Evolutionary conservation across 1,284 basidiomycete genomes (phyloP).

Genomic region (Trichosporon sp.): DNA sequence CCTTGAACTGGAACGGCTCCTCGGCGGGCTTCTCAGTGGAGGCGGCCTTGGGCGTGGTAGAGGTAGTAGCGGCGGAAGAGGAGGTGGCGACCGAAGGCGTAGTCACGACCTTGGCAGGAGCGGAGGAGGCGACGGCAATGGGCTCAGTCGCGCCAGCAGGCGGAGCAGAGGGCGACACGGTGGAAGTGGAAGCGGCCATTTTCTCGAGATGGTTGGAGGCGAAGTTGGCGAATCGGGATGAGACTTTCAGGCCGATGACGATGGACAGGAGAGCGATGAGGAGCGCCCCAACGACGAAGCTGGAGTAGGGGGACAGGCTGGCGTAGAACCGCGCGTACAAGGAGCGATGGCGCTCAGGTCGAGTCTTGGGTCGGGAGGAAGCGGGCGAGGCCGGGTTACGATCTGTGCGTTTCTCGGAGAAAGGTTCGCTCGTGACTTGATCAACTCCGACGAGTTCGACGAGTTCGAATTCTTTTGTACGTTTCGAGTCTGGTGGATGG

Average conservation of each 20-base stretch:
- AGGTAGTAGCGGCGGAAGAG: neutral
- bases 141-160: neutral
- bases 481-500: neutral
- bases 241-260: neutral
- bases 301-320: neutral
- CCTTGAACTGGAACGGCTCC: conserved; percentile 9
- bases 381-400: neutral
- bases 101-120: neutral
- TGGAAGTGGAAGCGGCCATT: neutral
- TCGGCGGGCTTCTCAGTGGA: neutral
- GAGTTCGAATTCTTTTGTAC: neutral
- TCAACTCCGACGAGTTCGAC: neutral
- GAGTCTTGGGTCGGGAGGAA: neutral
- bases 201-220: neutral
- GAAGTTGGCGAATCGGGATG: neutral
- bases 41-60: neutral
- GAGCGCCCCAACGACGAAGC: neutral
- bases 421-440: neutral
- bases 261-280: conserved; percentile 11
- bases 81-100: neutral
- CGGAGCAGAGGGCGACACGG: neutral
- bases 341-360: neutral
- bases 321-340: neutral
- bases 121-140: neutral
- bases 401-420: conserved; percentile 5